A percentile compares a stretch with the other conserved stretches of the same genome.
phyloP scores from a whole-genome alignment of 1,284 basidiomycete genomes.

The Irpex lacteus region DNA sequence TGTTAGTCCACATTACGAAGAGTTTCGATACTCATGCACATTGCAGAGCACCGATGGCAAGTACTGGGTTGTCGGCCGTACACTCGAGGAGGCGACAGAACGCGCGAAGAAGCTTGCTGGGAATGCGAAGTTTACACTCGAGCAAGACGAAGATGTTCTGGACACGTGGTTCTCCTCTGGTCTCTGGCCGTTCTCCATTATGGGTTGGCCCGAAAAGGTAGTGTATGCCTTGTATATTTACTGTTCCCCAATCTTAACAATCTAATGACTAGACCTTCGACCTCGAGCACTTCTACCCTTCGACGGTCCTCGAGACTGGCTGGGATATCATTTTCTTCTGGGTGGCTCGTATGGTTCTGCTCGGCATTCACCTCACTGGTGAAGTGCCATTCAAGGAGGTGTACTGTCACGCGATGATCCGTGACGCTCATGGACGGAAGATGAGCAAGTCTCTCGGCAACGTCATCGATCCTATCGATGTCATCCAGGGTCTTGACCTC shows the following conservation, averaged over 20 bases:
- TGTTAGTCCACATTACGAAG: conserved; percentile 7
- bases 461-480: conserved; percentile 96
- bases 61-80: conserved; percentile 92
- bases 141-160: conserved; percentile 96
- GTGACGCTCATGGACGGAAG: conserved; percentile 97
- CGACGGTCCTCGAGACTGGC: conserved; percentile 91
- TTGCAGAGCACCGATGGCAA: conserved; percentile 64
- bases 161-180: conserved; percentile 99
- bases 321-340: conserved; percentile 99
- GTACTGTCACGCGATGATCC: conserved; percentile 99
- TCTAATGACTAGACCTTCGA: conserved; percentile 41
- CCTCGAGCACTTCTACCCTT: conserved; percentile 82
- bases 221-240: conserved; percentile 10
- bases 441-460: conserved; percentile 99
- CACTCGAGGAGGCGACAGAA: conserved; percentile 75
- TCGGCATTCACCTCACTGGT: conserved; percentile 89
- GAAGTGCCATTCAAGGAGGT: conserved; percentile 96
- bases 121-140: conserved; percentile 72
- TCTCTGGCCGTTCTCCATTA: conserved; percentile 97
- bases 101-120: conserved; percentile 76
- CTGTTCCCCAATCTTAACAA: background rate
- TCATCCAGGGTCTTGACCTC: conserved; percentile 86
- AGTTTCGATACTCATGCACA: conserved; percentile 3
- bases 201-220: conserved; percentile 95
- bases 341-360: conserved; percentile 98